A percentile compares a stretch with the other conserved stretches of the same genome.
phyloP scores from a whole-genome alignment of 148 eudicot species.

The Arctostaphylos glauca region DNA sequence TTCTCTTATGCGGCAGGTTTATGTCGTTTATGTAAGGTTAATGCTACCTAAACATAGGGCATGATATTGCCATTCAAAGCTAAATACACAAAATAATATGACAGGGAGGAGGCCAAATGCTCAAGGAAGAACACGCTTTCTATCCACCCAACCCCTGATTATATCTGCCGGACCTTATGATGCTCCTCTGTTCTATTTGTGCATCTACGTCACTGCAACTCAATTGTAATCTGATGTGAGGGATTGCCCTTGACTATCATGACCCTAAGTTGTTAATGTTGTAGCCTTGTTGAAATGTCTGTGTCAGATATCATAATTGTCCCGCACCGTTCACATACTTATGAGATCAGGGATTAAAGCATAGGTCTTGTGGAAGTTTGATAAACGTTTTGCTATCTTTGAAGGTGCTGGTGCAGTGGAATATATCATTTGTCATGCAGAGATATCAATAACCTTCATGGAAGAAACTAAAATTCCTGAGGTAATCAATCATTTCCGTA shows the following conservation, averaged over 20 bases:
- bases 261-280: neutral
- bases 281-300: neutral
- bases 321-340: neutral
- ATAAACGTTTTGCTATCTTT: constrained; percentile 9
- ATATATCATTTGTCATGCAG: constrained; percentile 84
- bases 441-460: constrained; percentile 66
- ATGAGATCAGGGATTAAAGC: neutral
- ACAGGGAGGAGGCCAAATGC: neutral
- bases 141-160: neutral
- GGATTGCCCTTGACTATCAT: neutral
- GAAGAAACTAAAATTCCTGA: constrained; percentile 83
- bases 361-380: neutral
- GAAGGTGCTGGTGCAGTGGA: constrained; percentile 94
- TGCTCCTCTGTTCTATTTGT: neutral
- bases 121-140: neutral
- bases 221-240: neutral
- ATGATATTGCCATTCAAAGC: neutral
- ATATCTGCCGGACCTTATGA: neutral
- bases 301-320: neutral
- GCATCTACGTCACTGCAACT: neutral
- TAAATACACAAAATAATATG: neutral
- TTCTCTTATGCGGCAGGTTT: neutral
- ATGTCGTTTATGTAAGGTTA: neutral
- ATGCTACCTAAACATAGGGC: neutral
- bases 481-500: constrained; percentile 29